Evolutionary conservation across 2,329 filamentous ascomycete genomes (phyloP), one percentile per base, ranked within the genome.

Genomic region (Fusarium virguliforme): DNA sequence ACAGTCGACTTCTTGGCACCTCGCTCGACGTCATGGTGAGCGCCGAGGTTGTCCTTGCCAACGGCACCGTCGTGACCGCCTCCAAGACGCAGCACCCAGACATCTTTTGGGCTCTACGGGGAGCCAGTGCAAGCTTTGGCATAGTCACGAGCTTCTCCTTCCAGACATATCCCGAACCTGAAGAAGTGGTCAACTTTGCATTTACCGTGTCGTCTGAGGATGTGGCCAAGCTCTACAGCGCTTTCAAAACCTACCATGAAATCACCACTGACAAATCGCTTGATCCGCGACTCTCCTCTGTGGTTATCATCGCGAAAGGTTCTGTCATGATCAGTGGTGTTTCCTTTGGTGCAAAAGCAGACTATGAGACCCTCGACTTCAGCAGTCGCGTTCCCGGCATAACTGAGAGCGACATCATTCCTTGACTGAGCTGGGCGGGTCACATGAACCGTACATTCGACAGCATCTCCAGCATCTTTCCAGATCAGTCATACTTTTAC

Each of bases 41-140:
- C 24, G 50, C 50, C 2, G 78, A 84, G 65, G 78, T 85, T 18
- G 83, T 86, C 5, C 78, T 85, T 2, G 79, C 81, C 0, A 75
- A 77, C 60, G 83, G 84, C 8, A 59, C 67, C 1, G 77, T 85
- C 22, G 74, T 84, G 6, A 79, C 80, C 8, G 83, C 80, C 8
- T 83, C 78, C 22, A 70, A 68, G 1, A 66, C 76, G 6, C 73
- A 77, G 4, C 77, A 85, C 64, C 34, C 74, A 0, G 78, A 80
- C 37, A 72, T 82, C 2, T 81, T 77, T 72, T 76, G 76, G 71
- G 78, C 77, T 0, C 64, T 81, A 7, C 78, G 79, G 38, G 80
- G 80, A 37, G 79, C 79, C 34, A 69, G 68, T 15, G 77, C 74
- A 62, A 80, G 79, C 68, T 79, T 81, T 51, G 80, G 78, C 18